Evolutionary conservation across 805 yeast genomes (phyloP).

Genomic region (Candida maltosa): DNA sequence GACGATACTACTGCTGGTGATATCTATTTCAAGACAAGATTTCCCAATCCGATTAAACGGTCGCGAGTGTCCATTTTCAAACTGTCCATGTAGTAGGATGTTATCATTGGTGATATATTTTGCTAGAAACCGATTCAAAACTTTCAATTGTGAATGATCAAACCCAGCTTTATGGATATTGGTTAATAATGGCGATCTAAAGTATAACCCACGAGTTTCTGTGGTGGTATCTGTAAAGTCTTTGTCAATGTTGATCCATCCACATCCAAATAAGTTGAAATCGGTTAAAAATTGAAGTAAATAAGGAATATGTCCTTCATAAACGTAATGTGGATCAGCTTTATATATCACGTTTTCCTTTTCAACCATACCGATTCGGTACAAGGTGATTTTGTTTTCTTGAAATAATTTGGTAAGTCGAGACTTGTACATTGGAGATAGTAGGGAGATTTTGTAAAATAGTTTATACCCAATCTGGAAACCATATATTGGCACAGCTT

Average conservation of each 20-base stretch:
- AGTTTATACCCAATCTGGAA: conserved; percentile 62
- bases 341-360: conserved; percentile 1
- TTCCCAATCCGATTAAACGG: conserved; percentile 54
- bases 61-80: not conserved
- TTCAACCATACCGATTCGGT: conserved; percentile 2
- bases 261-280: conserved; percentile 80
- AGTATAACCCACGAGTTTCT: conserved; percentile 29
- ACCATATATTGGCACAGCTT: conserved; percentile 83
- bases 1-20: conserved; percentile 53
- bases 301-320: conserved; percentile 80
- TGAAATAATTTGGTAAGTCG: conserved; percentile 49
- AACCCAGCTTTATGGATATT: conserved; percentile 12
- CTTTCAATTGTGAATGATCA: conserved; percentile 7
- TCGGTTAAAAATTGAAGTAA: conserved; percentile 77
- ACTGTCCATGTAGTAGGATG: conserved; percentile 20
- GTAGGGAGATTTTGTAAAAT: conserved; percentile 64
- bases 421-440: conserved; percentile 58
- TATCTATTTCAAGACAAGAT: conserved; percentile 69
- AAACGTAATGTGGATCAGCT: conserved; percentile 21
- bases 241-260: conserved; percentile 55
- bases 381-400: conserved; percentile 12
- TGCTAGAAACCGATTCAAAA: conserved; percentile 6
- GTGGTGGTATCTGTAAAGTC: conserved; percentile 6
- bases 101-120: conserved; percentile 20
- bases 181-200: conserved; percentile 53